Percentiles rank a stretch among this genome's conserved stretches.
These are phyloP conservation scores for Apiosordaria backusii DNA, from an alignment of 495 filamentous ascomycete genomes.

Conservation along the genomic window DNA sequence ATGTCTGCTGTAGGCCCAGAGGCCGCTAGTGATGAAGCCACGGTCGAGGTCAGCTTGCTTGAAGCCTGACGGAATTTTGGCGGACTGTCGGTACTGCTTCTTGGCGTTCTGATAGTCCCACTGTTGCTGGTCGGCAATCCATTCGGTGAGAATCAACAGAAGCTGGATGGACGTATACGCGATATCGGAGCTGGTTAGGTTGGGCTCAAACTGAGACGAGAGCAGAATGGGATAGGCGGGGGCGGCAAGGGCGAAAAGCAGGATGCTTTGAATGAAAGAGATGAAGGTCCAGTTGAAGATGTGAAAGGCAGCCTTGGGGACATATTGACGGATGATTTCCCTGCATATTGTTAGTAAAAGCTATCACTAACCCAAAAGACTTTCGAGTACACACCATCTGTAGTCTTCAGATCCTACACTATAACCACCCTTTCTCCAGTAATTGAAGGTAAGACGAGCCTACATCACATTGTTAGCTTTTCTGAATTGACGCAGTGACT, in stretches of 20 bases:
- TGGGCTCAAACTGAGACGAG: slow-evolving; percentile 39
- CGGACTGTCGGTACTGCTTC: slow-evolving; percentile 63
- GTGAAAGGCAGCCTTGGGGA: slow-evolving; percentile 59
- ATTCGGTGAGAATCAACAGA: slow-evolving; percentile 68
- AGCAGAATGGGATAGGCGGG: slow-evolving; percentile 80
- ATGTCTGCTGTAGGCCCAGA: slow-evolving; percentile 85
- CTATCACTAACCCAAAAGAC: background rate
- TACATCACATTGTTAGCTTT: slow-evolving; percentile 38
- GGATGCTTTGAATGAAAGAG: slow-evolving; percentile 73
- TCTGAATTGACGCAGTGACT: slow-evolving; percentile 7
- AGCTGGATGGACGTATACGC: slow-evolving; percentile 65
- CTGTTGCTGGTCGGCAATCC: slow-evolving; percentile 87
- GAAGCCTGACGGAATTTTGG: slow-evolving; percentile 60
- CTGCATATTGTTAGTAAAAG: slow-evolving; percentile 26
- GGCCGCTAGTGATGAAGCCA: slow-evolving; percentile 80
- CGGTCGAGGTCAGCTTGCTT: slow-evolving; percentile 78
- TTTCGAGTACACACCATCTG: slow-evolving; percentile 57
- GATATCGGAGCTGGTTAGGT: slow-evolving; percentile 57
- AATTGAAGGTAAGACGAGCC: slow-evolving; percentile 84
- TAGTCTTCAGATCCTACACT: slow-evolving; percentile 87
- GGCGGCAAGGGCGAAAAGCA: slow-evolving; percentile 69
- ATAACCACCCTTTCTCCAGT: slow-evolving; percentile 95
- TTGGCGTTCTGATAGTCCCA: slow-evolving; percentile 91
- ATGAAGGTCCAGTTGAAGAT: slow-evolving; percentile 88
- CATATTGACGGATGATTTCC: slow-evolving; percentile 44